Evolutionary conservation across 2,329 filamentous ascomycete genomes (phyloP).

Genomic region (Uncinocarpus reesii): DNA sequence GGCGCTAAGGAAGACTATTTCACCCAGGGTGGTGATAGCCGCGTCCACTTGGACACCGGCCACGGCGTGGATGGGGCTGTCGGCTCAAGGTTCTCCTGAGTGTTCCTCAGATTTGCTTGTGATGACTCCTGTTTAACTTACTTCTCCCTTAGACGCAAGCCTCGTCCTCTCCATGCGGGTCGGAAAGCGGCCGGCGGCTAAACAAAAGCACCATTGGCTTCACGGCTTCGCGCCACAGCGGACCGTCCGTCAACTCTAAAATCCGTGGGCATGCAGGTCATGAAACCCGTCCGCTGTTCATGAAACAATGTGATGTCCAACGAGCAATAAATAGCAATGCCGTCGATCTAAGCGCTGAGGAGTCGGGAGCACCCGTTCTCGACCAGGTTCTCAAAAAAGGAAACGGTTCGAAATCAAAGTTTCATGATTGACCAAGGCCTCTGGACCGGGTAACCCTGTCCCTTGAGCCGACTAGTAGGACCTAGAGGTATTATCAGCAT

Average conservation of each 20-base stretch:
- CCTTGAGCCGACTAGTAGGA: slow-evolving; percentile 7
- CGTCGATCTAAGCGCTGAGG: slow-evolving; percentile 3
- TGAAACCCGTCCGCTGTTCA: slow-evolving; percentile 1
- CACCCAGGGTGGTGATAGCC: background rate
- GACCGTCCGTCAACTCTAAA: slow-evolving; percentile 15
- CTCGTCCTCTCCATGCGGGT: background rate
- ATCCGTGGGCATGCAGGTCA: background rate
- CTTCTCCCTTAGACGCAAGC: background rate
- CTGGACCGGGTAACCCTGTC: slow-evolving; percentile 6
- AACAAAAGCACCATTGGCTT: slow-evolving; percentile 5
- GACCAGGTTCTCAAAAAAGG: background rate
- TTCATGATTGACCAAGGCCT: slow-evolving; percentile 8
- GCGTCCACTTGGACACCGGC: background rate
- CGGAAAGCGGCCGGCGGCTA: slow-evolving; percentile 12
- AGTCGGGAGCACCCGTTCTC: background rate
- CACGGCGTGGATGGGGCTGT: background rate
- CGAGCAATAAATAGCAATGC: slow-evolving; percentile 6
- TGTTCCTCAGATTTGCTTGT: background rate
- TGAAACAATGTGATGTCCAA: background rate
- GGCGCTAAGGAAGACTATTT: background rate
- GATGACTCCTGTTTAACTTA: background rate
- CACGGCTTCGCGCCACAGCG: slow-evolving; percentile 11
- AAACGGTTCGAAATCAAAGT: background rate
- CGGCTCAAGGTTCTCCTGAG: background rate
- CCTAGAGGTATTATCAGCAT: slow-evolving; percentile 10